These are phyloP conservation scores for Hanseniaspora lindneri DNA, from an alignment of 805 yeast species.

Conservation along the genomic window DNA sequence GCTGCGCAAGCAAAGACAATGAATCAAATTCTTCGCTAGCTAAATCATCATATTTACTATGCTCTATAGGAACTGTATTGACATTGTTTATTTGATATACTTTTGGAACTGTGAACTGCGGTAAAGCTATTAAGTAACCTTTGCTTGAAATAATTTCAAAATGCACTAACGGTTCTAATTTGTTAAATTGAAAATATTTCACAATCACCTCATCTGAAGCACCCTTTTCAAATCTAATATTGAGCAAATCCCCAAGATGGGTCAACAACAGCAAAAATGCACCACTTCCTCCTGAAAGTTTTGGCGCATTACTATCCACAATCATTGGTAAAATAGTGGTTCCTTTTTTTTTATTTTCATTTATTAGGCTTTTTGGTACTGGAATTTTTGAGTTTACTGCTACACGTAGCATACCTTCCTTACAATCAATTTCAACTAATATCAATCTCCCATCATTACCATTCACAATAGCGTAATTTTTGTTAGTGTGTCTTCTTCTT, in stretches of 20 bases:
- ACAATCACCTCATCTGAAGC: not conserved
- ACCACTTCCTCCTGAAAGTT: not conserved
- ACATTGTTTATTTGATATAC: conserved; percentile 12
- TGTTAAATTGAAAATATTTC: not conserved
- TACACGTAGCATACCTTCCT: not conserved
- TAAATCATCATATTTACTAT: conserved; percentile 8
- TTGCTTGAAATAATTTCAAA: not conserved
- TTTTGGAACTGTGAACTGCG: conserved; percentile 12
- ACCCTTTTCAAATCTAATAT: not conserved
- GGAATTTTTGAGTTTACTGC: conserved; percentile 10
- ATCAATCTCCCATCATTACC: conserved; percentile 12
- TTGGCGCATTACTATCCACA: conserved; percentile 1
- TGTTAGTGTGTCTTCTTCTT: conserved; percentile 2
- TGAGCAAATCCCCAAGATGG: conserved; percentile 8
- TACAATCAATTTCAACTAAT: not conserved
- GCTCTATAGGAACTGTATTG: not conserved
- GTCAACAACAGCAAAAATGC: not conserved
- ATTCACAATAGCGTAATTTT: conserved; percentile 1
- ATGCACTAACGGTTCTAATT: not conserved
- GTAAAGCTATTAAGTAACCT: not conserved
- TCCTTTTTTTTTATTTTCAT: not conserved
- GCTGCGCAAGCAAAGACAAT: not conserved
- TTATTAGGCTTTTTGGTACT: conserved; percentile 7
- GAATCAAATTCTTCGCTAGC: conserved; percentile 1
- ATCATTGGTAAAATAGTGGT: conserved; percentile 7